Conservation (phyloP, 768 basidiomycete genomes). For the Auricularia sp. region DNA sequence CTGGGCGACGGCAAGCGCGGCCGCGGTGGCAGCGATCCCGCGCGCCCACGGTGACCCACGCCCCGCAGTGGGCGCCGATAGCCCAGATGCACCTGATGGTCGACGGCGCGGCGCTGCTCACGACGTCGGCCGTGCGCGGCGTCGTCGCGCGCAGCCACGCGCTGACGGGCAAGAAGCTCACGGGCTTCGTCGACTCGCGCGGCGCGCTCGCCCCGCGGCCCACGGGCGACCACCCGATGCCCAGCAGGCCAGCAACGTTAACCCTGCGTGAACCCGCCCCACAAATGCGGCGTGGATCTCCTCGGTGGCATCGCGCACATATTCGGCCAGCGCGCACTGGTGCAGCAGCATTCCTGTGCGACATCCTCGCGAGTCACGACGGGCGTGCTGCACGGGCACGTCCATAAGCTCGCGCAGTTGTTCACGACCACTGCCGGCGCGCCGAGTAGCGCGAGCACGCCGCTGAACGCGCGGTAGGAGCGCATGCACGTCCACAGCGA, state of each 20-base stretch:
- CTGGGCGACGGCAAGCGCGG: too few relatives aligned
- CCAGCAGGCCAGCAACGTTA: neutral
- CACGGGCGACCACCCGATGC: conserved; percentile 1
- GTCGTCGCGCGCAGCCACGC: conserved; percentile 65
- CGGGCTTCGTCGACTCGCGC: neutral
- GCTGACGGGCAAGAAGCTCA: conserved; percentile 34
- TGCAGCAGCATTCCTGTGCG: conserved; percentile 14
- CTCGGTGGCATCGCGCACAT: conserved; percentile 1
- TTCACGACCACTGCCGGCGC: conserved; percentile 8
- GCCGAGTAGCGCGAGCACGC: neutral
- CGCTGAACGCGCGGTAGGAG: neutral
- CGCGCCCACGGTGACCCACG: conserved; percentile 48
- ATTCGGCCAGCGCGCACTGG: conserved; percentile 11
- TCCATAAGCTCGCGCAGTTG: conserved; percentile 8
- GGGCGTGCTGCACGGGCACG: conserved; percentile 10
- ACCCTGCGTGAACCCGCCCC: neutral
- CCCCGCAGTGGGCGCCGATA: conserved; percentile 50
- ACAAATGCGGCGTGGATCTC: conserved; percentile 4
- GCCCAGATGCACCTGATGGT: conserved; percentile 52
- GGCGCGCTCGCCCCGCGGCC: conserved; percentile 1
- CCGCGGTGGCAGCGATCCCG: conserved; percentile 56
- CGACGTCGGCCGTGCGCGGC: conserved; percentile 56
- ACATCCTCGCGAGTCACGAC: conserved; percentile 6
- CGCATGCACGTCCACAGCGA: too few relatives aligned
- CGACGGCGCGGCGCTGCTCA: conserved; percentile 38